Percentiles rank a stretch among this genome's conserved stretches.
Evolutionary conservation across 2,329 filamentous ascomycete genomes (phyloP).

Genomic region (Alternaria ventricosa): DNA sequence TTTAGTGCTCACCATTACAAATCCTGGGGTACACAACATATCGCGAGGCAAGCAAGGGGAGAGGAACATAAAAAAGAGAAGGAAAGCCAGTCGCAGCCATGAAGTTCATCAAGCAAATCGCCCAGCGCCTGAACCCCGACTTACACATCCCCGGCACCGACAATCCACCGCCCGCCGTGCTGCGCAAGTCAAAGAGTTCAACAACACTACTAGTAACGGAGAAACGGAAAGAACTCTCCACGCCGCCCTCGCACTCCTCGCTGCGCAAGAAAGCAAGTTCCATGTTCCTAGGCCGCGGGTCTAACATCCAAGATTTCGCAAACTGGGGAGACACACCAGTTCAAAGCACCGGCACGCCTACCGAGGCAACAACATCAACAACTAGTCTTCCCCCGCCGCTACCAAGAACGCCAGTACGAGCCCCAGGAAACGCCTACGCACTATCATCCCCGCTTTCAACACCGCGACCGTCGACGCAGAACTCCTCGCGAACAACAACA

Average conservation of each 20-base stretch:
- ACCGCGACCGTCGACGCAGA: background rate
- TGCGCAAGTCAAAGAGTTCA: background rate
- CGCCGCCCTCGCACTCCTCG: background rate
- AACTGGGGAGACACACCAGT: background rate
- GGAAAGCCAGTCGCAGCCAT: background rate
- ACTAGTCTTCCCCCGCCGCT: background rate
- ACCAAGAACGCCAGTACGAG: background rate
- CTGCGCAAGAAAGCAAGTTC: background rate
- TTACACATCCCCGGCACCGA: conserved; percentile 4
- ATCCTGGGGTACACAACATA: background rate
- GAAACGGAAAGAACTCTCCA: background rate
- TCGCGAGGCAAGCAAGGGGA: background rate
- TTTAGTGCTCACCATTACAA: background rate
- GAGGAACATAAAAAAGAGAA: background rate
- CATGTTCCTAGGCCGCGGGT: background rate
- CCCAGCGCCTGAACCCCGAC: conserved; percentile 9
- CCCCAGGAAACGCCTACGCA: background rate
- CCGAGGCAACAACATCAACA: background rate
- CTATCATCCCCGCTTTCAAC: background rate
- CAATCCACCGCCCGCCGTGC: background rate
- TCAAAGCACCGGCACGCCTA: background rate
- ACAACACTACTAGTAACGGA: background rate
- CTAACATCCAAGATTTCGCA: background rate
- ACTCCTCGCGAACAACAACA: background rate
- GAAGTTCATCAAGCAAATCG: conserved; percentile 12